phyloP scores from a whole-genome alignment of 257 asterid genomes.

The Scutellaria baicalensis region DNA sequence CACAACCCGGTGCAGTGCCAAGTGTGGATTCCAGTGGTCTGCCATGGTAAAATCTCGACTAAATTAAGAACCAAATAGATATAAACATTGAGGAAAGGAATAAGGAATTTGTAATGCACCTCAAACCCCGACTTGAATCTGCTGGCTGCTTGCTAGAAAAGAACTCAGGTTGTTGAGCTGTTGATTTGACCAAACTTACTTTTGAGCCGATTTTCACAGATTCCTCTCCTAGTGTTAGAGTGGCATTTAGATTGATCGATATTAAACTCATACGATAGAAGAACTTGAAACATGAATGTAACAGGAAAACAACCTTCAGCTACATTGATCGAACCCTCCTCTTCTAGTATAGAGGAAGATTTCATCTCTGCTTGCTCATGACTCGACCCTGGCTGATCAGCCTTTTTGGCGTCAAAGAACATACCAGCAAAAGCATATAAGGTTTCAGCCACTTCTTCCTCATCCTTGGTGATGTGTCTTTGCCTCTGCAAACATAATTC shows the following conservation, averaged over 20 bases:
- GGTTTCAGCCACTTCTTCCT: constrained; percentile 90
- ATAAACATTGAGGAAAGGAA: not conserved
- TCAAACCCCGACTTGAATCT: not conserved
- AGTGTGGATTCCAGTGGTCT: constrained; percentile 18
- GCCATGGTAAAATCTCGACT: not conserved
- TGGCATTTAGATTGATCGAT: constrained; percentile 6
- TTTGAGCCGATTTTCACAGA: constrained; percentile 17
- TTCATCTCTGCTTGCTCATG: constrained; percentile 32
- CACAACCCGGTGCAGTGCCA: not conserved
- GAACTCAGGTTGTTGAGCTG: constrained; percentile 17
- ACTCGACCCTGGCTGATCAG: constrained; percentile 5
- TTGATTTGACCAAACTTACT: constrained; percentile 13
- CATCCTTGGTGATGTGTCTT: constrained; percentile 56
- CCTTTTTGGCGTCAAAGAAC: constrained; percentile 30
- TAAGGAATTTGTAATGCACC: constrained; percentile 15
- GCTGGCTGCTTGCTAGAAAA: constrained; percentile 21
- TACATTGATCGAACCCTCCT: constrained; percentile 20
- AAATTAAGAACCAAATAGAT: constrained; percentile 3
- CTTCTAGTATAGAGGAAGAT: constrained; percentile 21
- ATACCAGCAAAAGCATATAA: constrained; percentile 58
- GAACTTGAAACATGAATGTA: not conserved
- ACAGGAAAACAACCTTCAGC: constrained; percentile 26
- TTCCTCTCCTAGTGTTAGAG: constrained; percentile 12
- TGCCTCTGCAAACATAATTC: constrained; percentile 29
- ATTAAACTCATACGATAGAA: not conserved